Evolutionary conservation across 176 grass and related monocot species (phyloP).

Genomic region (Calamus simplicifolius): DNA sequence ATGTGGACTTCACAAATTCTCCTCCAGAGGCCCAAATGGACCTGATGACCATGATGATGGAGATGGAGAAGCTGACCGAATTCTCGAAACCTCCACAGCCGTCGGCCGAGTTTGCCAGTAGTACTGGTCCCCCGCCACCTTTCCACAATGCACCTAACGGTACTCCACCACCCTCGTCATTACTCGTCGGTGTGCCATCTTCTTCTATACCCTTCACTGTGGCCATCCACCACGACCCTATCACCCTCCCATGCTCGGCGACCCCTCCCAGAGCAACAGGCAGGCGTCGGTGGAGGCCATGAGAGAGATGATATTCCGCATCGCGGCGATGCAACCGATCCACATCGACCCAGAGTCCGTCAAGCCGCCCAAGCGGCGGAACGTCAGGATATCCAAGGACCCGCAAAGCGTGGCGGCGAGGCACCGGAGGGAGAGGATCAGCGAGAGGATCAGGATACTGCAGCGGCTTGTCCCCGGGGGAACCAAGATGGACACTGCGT

Average conservation of each 20-base stretch:
- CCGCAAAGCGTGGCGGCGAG: slow-evolving; percentile 72
- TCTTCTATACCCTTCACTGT: too few relatives aligned
- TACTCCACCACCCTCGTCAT: neutral
- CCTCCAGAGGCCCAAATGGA: neutral
- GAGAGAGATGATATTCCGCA: too few relatives aligned
- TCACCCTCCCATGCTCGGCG: too few relatives aligned
- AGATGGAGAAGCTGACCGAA: slow-evolving; percentile 2
- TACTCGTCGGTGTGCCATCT: neutral
- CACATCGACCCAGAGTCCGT: slow-evolving; percentile 20
- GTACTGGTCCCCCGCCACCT: neutral
- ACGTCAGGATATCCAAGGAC: slow-evolving; percentile 40
- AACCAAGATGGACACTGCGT: slow-evolving; percentile 74
- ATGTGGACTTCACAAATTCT: neutral
- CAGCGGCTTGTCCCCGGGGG: slow-evolving; percentile 80
- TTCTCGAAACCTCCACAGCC: neutral
- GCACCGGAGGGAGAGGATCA: slow-evolving; percentile 52
- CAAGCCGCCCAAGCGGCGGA: slow-evolving; percentile 12
- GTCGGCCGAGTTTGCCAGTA: neutral
- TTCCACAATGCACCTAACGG: too few relatives aligned
- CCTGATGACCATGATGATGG: slow-evolving; percentile 5
- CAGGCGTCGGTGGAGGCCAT: too few relatives aligned
- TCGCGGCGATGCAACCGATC: too few relatives aligned
- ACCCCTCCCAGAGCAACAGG: too few relatives aligned
- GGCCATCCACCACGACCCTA: too few relatives aligned
- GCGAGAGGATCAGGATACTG: slow-evolving; percentile 51